These are phyloP conservation scores for Drechslerella dactyloides DNA, from an alignment of 2,329 filamentous ascomycete genomes.

Conservation along the genomic window DNA sequence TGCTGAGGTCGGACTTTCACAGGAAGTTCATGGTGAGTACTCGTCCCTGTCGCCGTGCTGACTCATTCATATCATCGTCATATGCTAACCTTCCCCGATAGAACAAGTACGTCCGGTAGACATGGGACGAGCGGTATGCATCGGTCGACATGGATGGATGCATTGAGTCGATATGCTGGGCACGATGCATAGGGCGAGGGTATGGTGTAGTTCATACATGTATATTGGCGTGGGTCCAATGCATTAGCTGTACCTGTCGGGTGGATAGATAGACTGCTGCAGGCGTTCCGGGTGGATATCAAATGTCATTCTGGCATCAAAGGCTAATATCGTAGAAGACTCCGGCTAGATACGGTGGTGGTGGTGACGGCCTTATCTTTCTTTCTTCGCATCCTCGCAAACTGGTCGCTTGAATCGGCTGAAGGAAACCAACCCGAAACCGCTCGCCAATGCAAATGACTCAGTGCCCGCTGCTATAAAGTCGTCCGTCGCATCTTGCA, in stretches of 20 bases:
- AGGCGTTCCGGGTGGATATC: slow-evolving; percentile 4
- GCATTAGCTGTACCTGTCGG: not conserved
- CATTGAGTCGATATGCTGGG: too few relatives aligned
- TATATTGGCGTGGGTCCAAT: not conserved
- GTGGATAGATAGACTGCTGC: not conserved
- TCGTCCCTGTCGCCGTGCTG: slow-evolving; percentile 7
- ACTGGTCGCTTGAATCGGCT: too few relatives aligned
- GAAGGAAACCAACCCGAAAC: too few relatives aligned
- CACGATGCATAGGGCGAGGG: too few relatives aligned
- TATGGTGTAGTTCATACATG: too few relatives aligned
- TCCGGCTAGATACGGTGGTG: slow-evolving; percentile 6
- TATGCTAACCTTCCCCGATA: slow-evolving; percentile 52
- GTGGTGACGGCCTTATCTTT: not conserved
- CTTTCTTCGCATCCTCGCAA: too few relatives aligned
- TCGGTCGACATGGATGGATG: not conserved
- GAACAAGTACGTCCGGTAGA: slow-evolving; percentile 63
- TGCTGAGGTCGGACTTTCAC: slow-evolving; percentile 82
- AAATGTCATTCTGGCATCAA: slow-evolving; percentile 5
- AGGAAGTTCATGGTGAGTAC: slow-evolving; percentile 86
- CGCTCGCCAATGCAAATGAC: not conserved
- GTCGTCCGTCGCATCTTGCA: not conserved
- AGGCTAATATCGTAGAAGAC: not conserved
- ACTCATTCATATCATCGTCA: not conserved
- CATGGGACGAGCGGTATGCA: not conserved
- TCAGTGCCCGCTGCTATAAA: slow-evolving; percentile 14